phyloP scores from a whole-genome alignment of 208 protist genomes.

The Blastocrithidia nonstop region DNA sequence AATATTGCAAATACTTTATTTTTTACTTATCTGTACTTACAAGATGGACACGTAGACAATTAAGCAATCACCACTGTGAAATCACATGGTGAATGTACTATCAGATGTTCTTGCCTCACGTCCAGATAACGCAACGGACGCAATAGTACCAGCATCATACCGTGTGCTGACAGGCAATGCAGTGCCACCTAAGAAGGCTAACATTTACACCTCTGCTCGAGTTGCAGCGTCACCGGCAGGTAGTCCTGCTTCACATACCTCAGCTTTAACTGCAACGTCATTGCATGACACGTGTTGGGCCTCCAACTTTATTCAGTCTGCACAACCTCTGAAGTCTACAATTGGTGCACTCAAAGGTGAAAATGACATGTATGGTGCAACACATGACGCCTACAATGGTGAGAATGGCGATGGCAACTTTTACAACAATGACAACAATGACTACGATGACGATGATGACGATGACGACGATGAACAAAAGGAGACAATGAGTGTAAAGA shows the following conservation, averaged over 20 bases:
- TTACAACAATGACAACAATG: no score
- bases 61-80: constrained; percentile 58
- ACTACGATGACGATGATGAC: no score
- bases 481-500: no score
- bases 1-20: no score
- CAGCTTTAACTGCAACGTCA: constrained; percentile 2
- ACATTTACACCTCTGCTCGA: constrained; percentile 46
- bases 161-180: constrained; percentile 43
- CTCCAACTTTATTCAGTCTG: constrained; percentile 39
- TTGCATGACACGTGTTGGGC: constrained; percentile 60
- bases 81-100: constrained; percentile 72
- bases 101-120: constrained; percentile 58
- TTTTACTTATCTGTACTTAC: no score
- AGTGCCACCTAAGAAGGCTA: constrained; percentile 33
- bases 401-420: constrained; percentile 8
- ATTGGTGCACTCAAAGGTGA: constrained; percentile 52
- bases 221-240: constrained; percentile 32
- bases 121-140: constrained; percentile 45
- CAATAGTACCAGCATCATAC: constrained; percentile 48
- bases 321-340: constrained; percentile 51
- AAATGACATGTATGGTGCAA: constrained; percentile 24
- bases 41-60: constrained; percentile 50
- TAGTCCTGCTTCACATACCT: constrained; percentile 37
- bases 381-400: constrained; percentile 4
- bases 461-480: constrained; percentile 18